These are phyloP conservation scores for Chlorella sp. DNA, from an alignment of 139 green algal species.

Conservation along the genomic window DNA sequence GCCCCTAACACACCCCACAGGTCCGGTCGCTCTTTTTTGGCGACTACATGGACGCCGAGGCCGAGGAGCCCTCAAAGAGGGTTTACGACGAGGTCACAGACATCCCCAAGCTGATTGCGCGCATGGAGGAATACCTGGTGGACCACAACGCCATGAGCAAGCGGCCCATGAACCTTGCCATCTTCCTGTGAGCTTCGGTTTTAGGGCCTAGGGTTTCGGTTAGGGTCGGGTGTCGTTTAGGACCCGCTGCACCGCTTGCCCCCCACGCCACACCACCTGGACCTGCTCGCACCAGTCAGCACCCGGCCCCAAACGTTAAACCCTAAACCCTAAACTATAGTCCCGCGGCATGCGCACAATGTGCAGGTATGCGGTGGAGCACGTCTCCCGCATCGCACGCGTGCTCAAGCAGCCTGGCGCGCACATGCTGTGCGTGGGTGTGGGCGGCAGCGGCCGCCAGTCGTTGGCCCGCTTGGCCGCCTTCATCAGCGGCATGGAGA, in stretches of 20 bases:
- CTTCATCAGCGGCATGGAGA: constrained; percentile 62
- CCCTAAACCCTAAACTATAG: no score
- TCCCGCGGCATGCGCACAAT: no score
- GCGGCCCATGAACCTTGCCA: constrained; percentile 67
- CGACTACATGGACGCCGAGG: constrained; percentile 50
- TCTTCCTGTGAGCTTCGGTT: constrained; percentile 66
- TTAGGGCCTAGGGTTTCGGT: no score
- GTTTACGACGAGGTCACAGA: constrained; percentile 23
- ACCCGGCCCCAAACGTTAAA: no score
- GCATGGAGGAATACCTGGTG: constrained; percentile 53
- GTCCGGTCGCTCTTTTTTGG: constrained; percentile 58
- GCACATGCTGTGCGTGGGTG: constrained; percentile 71
- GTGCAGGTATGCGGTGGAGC: constrained; percentile 59
- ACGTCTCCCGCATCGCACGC: constrained; percentile 51
- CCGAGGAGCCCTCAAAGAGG: constrained; percentile 16
- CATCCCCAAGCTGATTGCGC: constrained; percentile 11
- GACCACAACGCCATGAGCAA: constrained; percentile 73
- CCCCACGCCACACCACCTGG: no score
- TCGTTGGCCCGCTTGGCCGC: constrained; percentile 62
- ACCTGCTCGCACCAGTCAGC: no score
- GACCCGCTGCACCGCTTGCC: no score
- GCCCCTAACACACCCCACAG: constrained; percentile 6
- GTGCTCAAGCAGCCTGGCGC: constrained; percentile 44
- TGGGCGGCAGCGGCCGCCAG: constrained; percentile 67
- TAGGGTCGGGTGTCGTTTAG: no score